These are phyloP conservation scores for Triticum timopheevii DNA, from an alignment of 176 grass and related monocot species.

Conservation along the genomic window DNA sequence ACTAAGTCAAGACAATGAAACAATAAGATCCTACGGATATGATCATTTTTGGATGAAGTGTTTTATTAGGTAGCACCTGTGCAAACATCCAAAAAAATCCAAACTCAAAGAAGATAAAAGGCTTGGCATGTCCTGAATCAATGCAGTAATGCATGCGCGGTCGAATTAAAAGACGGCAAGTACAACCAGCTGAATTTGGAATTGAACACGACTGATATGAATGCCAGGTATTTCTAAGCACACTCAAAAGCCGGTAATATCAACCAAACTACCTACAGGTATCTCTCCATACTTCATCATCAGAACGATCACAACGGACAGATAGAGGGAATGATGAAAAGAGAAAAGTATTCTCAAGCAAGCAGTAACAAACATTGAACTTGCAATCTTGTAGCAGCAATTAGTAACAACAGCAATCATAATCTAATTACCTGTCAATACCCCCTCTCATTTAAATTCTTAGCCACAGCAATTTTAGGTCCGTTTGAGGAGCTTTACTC, in stretches of 20 bases:
- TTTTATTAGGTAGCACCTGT: neutral
- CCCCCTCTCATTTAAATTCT: neutral
- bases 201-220: neutral
- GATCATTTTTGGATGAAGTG: neutral
- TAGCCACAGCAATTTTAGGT: neutral
- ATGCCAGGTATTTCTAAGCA: neutral
- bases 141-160: neutral
- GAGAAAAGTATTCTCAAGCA: neutral
- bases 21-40: neutral
- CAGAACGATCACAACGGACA: neutral
- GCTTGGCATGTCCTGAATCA: neutral
- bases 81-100: neutral
- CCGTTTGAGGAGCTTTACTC: neutral
- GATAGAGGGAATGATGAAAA: neutral
- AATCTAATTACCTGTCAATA: neutral
- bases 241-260: neutral
- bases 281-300: conserved; percentile 13
- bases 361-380: neutral
- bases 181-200: neutral
- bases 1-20: neutral
- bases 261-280: neutral
- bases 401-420: neutral
- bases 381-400: neutral
- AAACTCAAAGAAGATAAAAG: neutral
- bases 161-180: neutral